phyloP scores from a whole-genome alignment of 2,329 filamentous ascomycete species.

The Alternaria brassicicola region DNA sequence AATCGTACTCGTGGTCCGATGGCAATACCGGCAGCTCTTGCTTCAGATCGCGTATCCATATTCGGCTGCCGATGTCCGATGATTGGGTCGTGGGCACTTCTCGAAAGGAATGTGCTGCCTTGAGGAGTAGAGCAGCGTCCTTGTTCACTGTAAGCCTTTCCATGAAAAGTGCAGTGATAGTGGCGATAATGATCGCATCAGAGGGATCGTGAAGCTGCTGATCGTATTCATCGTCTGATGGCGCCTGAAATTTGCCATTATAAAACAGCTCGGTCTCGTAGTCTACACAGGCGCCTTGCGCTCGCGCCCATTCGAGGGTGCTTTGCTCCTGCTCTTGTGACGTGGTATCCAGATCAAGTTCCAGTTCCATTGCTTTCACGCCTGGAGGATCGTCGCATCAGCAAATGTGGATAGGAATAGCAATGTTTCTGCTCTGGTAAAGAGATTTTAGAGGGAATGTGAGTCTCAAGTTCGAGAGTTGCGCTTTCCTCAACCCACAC shows the following conservation, averaged over 20 bases:
- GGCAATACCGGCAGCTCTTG: constrained; percentile 56
- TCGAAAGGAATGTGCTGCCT: constrained; percentile 18
- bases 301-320: constrained; percentile 56
- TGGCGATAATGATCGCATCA: constrained; percentile 18
- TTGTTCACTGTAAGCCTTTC: constrained; percentile 40
- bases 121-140: constrained; percentile 39
- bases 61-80: constrained; percentile 14
- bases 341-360: constrained; percentile 19
- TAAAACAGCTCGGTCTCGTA: constrained; percentile 41
- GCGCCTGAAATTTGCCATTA: constrained; percentile 12
- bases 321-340: constrained; percentile 41
- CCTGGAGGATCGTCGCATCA: not conserved
- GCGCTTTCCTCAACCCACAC: constrained; percentile 10
- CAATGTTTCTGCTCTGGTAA: not conserved
- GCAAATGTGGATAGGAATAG: not conserved
- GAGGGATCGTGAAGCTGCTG: constrained; percentile 29
- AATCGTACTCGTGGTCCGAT: constrained; percentile 54
- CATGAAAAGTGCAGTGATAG: constrained; percentile 23
- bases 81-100: not conserved
- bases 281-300: constrained; percentile 51
- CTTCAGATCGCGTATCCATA: constrained; percentile 43
- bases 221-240: constrained; percentile 18
- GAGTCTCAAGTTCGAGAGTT: not conserved
- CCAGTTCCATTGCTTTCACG: constrained; percentile 10
- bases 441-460: not conserved